phyloP scores from a whole-genome alignment of 2,329 filamentous ascomycete species.

The Lecanoromycetidae sp. region DNA sequence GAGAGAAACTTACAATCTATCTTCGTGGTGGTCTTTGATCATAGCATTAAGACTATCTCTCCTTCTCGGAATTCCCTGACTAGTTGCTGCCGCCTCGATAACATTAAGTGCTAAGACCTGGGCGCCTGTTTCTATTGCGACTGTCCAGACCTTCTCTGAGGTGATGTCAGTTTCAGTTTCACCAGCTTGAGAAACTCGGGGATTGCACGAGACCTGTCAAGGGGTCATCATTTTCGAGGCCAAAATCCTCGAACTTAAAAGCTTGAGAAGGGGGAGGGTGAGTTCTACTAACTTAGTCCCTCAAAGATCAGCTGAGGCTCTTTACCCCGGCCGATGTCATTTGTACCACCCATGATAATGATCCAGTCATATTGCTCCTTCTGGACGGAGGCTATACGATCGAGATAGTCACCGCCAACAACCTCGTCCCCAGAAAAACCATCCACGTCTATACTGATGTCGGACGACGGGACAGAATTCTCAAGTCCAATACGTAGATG shows the following conservation, averaged over 20 bases:
- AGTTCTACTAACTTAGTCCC: conserved; percentile 7
- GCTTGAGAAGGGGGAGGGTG: background rate
- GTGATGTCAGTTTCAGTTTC: conserved; percentile 20
- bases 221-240: too few species aligned
- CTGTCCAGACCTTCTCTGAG: conserved; percentile 40
- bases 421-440: conserved; percentile 44
- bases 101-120: conserved; percentile 54
- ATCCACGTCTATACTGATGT: conserved; percentile 34
- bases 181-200: background rate
- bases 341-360: conserved; percentile 53
- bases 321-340: conserved; percentile 41
- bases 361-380: conserved; percentile 43
- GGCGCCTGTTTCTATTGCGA: conserved; percentile 37
- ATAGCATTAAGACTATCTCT: conserved; percentile 40
- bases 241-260: too few species aligned
- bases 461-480: conserved; percentile 33
- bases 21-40: conserved; percentile 39
- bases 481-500: conserved; percentile 38
- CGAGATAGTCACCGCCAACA: conserved; percentile 23
- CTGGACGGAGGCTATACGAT: conserved; percentile 22
- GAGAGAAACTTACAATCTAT: conserved; percentile 40
- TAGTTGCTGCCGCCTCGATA: conserved; percentile 37
- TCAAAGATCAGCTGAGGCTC: conserved; percentile 34
- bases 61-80: conserved; percentile 23
- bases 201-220: too few species aligned